A percentile compares a stretch with the other conserved stretches of the same genome.
phyloP scores from a whole-genome alignment of 495 filamentous ascomycete genomes.

The Parathielavia appendiculata region DNA sequence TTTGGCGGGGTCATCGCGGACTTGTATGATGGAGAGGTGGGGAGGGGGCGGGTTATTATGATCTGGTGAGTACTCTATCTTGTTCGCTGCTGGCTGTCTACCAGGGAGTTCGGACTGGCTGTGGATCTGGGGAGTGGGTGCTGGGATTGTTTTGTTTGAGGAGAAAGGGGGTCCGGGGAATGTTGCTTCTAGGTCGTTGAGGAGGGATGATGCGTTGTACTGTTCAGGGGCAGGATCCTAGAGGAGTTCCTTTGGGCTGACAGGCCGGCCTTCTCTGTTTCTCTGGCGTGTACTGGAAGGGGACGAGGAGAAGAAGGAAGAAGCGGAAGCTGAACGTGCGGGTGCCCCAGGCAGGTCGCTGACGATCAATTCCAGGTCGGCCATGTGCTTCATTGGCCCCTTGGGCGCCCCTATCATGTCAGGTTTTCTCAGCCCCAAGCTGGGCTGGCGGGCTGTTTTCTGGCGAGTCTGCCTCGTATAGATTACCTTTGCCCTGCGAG shows the following conservation, averaged over 20 bases:
- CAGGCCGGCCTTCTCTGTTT: not conserved
- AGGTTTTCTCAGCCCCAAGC: slow-evolving; percentile 29
- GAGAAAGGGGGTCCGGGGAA: too few species aligned
- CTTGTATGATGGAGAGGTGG: slow-evolving; percentile 45
- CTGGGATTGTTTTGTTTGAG: too few species aligned
- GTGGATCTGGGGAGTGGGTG: not conserved
- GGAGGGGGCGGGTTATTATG: slow-evolving; percentile 31
- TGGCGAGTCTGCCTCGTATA: slow-evolving; percentile 34
- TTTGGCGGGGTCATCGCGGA: slow-evolving; percentile 81
- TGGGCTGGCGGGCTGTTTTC: slow-evolving; percentile 51
- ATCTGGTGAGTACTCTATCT: slow-evolving; percentile 17
- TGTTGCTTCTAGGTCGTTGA: too few species aligned
- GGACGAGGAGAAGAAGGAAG: not conserved
- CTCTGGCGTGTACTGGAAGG: not conserved
- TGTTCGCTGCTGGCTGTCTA: not conserved
- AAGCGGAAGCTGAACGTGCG: not conserved
- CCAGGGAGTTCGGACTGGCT: not conserved
- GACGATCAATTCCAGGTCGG: slow-evolving; percentile 1
- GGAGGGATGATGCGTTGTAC: not conserved
- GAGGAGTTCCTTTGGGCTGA: not conserved
- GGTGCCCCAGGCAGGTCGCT: not conserved
- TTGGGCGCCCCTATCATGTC: slow-evolving; percentile 46
- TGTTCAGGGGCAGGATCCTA: not conserved
- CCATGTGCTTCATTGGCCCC: slow-evolving; percentile 36
- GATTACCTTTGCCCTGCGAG: not conserved